Conservation (phyloP, 768 basidiomycete species). For the Leccinum variicolor region DNA sequence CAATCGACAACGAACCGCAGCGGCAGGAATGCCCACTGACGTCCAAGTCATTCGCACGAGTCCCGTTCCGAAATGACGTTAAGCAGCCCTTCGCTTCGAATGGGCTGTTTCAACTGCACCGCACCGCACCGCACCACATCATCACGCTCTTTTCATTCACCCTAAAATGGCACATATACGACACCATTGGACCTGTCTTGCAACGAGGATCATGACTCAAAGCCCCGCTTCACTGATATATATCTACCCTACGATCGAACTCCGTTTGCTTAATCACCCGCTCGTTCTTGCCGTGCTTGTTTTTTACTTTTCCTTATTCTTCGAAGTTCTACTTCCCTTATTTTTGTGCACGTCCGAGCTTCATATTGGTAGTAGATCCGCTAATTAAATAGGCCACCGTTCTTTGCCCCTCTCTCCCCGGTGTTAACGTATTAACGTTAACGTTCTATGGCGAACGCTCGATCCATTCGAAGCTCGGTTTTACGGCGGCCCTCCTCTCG, state of each 20-base stretch:
- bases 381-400: constrained; percentile 7
- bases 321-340: background rate
- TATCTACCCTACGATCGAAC: constrained; percentile 10
- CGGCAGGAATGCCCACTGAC: constrained; percentile 11
- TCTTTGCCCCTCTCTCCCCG: background rate
- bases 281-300: constrained; percentile 1
- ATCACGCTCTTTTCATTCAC: constrained; percentile 22
- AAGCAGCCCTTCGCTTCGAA: constrained; percentile 6
- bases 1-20: constrained; percentile 21
- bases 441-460: background rate
- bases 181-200: constrained; percentile 13
- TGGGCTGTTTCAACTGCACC: background rate
- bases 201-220: constrained; percentile 31
- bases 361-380: constrained; percentile 18
- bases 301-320: constrained; percentile 1
- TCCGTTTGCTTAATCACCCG: constrained; percentile 22
- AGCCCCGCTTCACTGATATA: constrained; percentile 3
- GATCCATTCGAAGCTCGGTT: background rate
- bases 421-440: background rate
- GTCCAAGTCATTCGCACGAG: constrained; percentile 6
- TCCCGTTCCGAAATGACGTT: constrained; percentile 19
- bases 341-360: constrained; percentile 3
- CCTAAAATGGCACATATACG: constrained; percentile 27
- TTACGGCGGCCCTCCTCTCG: background rate
- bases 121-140: constrained; percentile 2